Evolutionary conservation across 345 rosid genomes (phyloP), one percentile per base, ranked within the genome.

Genomic region (Schrenkiella parvula): DNA sequence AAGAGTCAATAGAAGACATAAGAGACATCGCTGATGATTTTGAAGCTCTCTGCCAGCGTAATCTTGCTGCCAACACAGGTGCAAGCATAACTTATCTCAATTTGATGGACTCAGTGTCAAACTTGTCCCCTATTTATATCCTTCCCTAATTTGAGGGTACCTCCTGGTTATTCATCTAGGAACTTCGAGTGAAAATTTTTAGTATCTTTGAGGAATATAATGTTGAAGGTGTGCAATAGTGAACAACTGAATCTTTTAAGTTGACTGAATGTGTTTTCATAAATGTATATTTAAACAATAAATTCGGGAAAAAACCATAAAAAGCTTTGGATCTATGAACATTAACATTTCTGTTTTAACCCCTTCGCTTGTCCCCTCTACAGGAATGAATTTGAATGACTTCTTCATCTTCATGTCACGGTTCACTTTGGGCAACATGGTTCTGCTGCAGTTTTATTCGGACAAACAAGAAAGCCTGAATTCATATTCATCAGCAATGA

Each of bases 41-140:
- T 80, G 87, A 93, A 80, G 84, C 88, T 80, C 74, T 93, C 63
- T 93, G 93, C 72, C 98, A 93, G 55, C 86, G 93, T 38, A 93
- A 93, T 80, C 98, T 93, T 79, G 95, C 96, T 25, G 91, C 95
- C 66, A 93, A 93, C 77, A 89, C 98, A 82, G 96, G 98, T 93
- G 6, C 64, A 53, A 44, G 55, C 74, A 6, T 62, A 17, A 62
- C 52, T 32, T 61, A 53, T 42, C 19, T 43, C 62, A 41, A 2
- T 48, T 50, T 39, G 17, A 51, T 8, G 25, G 29, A 51, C 28
- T 31, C 1, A n/a, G 53, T 63, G 29, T 57, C 25, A 32, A 55
- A 43, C 21, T 15, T 9, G 57, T 25, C 48, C 37, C 5, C 22
- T 7, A 1, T 65, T n/a, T 35, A 54, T 55, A 29, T 65, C 21